A percentile compares a stretch with the other conserved stretches of the same genome.
Evolutionary conservation across 306 rosid species (phyloP).

Genomic region (Pachyrhizus erosus): DNA sequence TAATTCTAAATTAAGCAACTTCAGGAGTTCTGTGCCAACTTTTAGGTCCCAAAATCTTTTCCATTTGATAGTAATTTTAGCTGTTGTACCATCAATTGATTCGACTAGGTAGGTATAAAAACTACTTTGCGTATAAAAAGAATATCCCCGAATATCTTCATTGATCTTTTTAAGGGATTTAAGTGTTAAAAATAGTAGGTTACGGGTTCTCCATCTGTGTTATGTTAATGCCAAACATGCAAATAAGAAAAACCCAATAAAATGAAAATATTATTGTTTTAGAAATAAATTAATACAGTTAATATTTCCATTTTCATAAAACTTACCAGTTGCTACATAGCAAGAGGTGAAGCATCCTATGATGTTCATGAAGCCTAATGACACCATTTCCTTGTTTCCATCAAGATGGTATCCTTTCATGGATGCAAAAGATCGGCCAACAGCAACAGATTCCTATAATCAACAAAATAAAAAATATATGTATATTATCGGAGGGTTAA

Average conservation of each 20-base stretch:
- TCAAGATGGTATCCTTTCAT: not conserved
- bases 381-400: constrained; percentile 7
- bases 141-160: no score
- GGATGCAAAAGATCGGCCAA: constrained; percentile 4
- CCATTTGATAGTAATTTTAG: not conserved
- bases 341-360: constrained; percentile 72
- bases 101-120: not conserved
- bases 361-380: constrained; percentile 16
- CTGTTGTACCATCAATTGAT: not conserved
- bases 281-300: not conserved
- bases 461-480: not conserved
- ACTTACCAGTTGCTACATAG: constrained; percentile 71
- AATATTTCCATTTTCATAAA: not conserved
- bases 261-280: no score
- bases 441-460: not conserved
- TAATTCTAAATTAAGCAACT: not conserved
- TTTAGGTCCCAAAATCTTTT: constrained; percentile 20
- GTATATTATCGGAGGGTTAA: no score
- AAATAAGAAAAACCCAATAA: no score
- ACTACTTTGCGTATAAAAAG: not conserved
- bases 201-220: no score
- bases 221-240: no score
- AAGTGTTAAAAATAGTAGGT: no score
- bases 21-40: not conserved
- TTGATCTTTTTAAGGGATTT: no score